Evolutionary conservation across 2,329 filamentous ascomycete genomes (phyloP), one percentile per base, ranked within the genome.

Genomic region (Aspergillus calidoustus): DNA sequence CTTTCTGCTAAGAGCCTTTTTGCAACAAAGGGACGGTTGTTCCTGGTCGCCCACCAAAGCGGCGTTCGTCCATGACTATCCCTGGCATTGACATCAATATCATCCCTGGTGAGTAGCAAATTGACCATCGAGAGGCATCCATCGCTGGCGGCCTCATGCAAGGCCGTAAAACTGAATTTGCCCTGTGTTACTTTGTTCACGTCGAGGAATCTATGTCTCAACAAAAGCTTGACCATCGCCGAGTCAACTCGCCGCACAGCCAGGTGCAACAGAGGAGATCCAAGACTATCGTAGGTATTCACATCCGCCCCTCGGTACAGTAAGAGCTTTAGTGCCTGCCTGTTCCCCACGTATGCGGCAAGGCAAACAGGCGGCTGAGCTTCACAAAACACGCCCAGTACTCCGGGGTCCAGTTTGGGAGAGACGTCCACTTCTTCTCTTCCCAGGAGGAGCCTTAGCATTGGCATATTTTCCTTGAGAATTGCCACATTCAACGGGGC

Each of bases 121-220:
- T 59, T 59, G 25, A 54, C 57, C 25, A 59, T 52, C 7, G 30
- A 54, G 31, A 59, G 57, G 23, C 30, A n/a, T 5, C 57, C 57
- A 47, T 30, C 25, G 3, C 28, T 25, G 71, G 2, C 66, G 68
- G 17, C 71, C 74, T 34, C 72, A 75, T 25, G 74, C 77, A 47
- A 44, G 28, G 55, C 55, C 30, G 55, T 57, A 19, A 57, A 44
- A 4, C 28, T 28, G n/a, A 13, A 25, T 50, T 57, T 34, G 34
- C 51, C 48, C 19, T 28, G 55, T n/a, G 25, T 31, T 11, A 4
- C 25, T 47, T 19, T 9, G 41, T 55, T 55, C 9, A 55, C 41
- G 7, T 55, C 53, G 8, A 55, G 34, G 30, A 1, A 19, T 11
- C 13, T 44, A 30, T 47, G 19, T 4, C 7, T 30, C 23, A 55